Conservation (phyloP, 371 early-diverging fungal species). For the Mortierella sp. region DNA sequence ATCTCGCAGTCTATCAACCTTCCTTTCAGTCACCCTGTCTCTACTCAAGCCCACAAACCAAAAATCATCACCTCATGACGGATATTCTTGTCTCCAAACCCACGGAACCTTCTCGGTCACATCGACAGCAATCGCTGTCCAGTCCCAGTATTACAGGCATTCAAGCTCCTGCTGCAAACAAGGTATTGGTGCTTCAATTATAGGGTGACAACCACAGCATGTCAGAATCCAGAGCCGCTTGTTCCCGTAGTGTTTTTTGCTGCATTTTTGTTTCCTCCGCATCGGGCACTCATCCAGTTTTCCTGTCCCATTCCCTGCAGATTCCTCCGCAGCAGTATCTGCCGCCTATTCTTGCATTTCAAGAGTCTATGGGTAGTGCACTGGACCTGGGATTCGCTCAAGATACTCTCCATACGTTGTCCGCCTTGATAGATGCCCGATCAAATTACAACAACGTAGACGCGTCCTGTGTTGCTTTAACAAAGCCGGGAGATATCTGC, state of each 20-base stretch:
- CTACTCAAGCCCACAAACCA: neutral
- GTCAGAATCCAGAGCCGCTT: neutral
- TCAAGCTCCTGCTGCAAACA: slow-evolving; percentile 1
- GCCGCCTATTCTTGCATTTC: neutral
- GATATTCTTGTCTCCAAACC: slow-evolving; percentile 7
- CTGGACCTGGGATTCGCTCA: slow-evolving; percentile 10
- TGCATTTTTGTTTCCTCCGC: neutral
- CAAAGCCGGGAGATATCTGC: too few relatives aligned
- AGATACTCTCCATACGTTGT: slow-evolving; percentile 9
- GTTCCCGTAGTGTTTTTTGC: neutral
- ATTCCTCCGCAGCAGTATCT: slow-evolving; percentile 1
- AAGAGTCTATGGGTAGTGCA: neutral
- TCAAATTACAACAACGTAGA: neutral
- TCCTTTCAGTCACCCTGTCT: neutral
- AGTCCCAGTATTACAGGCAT: neutral
- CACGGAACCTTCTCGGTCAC: slow-evolving; percentile 7
- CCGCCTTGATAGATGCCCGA: slow-evolving; percentile 8
- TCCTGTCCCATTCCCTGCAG: neutral
- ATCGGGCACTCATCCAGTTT: slow-evolving; percentile 3
- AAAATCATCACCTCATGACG: slow-evolving; percentile 4
- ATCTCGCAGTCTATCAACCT: too few relatives aligned
- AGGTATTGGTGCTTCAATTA: slow-evolving; percentile 6
- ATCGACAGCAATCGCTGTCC: slow-evolving; percentile 10
- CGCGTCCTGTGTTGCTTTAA: too few relatives aligned
- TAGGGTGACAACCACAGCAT: neutral